A percentile compares a stretch with the other conserved stretches of the same genome.
These are phyloP conservation scores for Primulina eburnea DNA, from an alignment of 257 asterid species.

Conservation along the genomic window DNA sequence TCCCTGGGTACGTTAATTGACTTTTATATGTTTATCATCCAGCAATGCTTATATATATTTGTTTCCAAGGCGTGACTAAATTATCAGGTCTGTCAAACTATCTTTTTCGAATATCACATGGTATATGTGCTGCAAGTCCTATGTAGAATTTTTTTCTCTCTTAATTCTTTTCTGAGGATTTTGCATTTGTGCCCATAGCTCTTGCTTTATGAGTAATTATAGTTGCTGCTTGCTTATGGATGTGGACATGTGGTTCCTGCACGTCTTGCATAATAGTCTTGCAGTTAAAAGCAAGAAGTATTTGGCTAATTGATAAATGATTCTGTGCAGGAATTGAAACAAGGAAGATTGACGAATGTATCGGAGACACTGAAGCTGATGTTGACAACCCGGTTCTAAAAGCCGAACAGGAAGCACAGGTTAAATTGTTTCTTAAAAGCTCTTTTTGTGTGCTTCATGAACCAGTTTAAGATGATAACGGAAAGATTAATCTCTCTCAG, in stretches of 20 bases:
- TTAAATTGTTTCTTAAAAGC: conserved; percentile 11
- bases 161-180: too few species aligned
- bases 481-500: conserved; percentile 26
- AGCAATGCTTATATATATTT: not conserved
- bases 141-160: not conserved
- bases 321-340: conserved; percentile 44
- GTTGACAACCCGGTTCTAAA: conserved; percentile 47
- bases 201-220: not conserved
- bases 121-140: not conserved
- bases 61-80: conserved; percentile 4
- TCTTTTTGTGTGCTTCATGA: not conserved
- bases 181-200: not conserved
- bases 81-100: not conserved
- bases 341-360: conserved; percentile 44
- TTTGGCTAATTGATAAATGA: not conserved
- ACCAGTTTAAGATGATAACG: not conserved
- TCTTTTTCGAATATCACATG: not conserved
- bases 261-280: not conserved
- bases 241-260: not conserved
- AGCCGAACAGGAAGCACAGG: conserved; percentile 61
- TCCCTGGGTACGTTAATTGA: conserved; percentile 60
- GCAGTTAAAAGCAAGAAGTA: not conserved
- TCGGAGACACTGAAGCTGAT: conserved; percentile 53
- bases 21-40: conserved; percentile 4
- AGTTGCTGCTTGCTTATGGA: conserved; percentile 1